Base-by-base conservation (phyloP, 192 early-diverging fungal species). In the Linnemannia elongata region DNA sequence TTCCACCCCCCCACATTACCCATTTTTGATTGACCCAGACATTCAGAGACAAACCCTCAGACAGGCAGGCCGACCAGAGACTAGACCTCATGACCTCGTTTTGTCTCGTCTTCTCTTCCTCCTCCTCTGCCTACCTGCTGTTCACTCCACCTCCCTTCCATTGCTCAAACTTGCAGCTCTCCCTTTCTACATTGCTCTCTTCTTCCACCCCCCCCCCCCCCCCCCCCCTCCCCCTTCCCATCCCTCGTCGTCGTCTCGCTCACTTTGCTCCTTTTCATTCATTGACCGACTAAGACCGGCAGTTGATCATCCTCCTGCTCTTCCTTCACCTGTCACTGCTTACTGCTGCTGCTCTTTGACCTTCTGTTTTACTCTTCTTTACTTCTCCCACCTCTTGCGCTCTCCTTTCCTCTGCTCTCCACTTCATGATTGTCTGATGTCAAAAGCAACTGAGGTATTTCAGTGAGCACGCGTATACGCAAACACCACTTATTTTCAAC, bases 11-110 rank as follows among this genome's bases (percentile, higher is more conserved):
- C 60, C 60, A 66, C 60, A 52, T 3, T 18, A 22, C 30, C 30
- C 60, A 66, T 33, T 33, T 66, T 33, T n/a, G 27, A 66, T 66
- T 60, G 30, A 66, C 30, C 60, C 60, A 66, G 30, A 33, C 49
- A 52, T 1, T 18, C 49, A 52, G 44, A 45, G 44, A 45, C 44
- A 52, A 18, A 52, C 49, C 49, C 49, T 52, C 49, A 52, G 17
- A 66, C 60, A 66, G 57, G 20, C 36, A n/a, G 69, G 36, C 39
- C 35, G 70, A 42, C 38, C 69, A 41, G 70, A 72, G 70, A 72
- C 60, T 66, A 66, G 60, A 66, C 60, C 60, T 52, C 60, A 66
- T 66, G 60, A 66, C 30, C 60, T 33, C 60, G 7, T 66, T 12
- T 15, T 66, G 60, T 66, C 30, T 66, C 30, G 9, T 57, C 55